Base-by-base conservation (phyloP, 495 filamentous ascomycete species). In the Hypoxylon trugodes region DNA sequence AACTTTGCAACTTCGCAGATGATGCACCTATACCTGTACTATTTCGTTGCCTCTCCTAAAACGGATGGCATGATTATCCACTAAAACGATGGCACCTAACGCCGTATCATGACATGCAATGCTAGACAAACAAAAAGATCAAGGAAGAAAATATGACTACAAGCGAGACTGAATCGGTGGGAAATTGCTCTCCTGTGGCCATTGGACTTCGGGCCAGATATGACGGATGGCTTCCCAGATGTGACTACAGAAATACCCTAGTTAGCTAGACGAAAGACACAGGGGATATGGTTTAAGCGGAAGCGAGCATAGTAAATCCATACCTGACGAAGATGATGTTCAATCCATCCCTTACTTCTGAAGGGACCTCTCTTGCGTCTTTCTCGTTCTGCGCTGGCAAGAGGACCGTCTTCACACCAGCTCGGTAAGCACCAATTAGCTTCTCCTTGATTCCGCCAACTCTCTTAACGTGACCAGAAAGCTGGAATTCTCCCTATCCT, bases 381-480 rank as follows among this genome's bases (percentile, higher is more conserved):
- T 97, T 97, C 64, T 88, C 84, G 73, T 99, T 99, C 60, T 89
- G 86, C 35, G 88, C 83, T 25, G 95, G 95, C 26, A 99, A 80
- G 51, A 99, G 77, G 26, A 98, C 95, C 33, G 90, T 95, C 81
- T 95, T 96, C 47, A 99, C 95, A 19, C 95, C 95, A 15, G 95
- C 96, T 59, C 93, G 87, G 63, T 93, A 76, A 22, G 95, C 96
- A 9, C 95, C 95, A 71, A 99, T 98, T 24, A 98, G 80, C 74
- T 99, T 99, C 85, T 99, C 95, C 81, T 97, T 97, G 77, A 98
- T 98, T 18, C 96, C 95, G 16, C 95, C 95, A 53, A 96, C 93
- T 7, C 92, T 90, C 78, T 80, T 84, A 47, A 99, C 89, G 59
- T 92, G 85, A 9, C 95, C 95, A 12, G 96, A 84, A 26, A 99